phyloP scores from a whole-genome alignment of 1,284 basidiomycete genomes.

The Trichosporon sp. region DNA sequence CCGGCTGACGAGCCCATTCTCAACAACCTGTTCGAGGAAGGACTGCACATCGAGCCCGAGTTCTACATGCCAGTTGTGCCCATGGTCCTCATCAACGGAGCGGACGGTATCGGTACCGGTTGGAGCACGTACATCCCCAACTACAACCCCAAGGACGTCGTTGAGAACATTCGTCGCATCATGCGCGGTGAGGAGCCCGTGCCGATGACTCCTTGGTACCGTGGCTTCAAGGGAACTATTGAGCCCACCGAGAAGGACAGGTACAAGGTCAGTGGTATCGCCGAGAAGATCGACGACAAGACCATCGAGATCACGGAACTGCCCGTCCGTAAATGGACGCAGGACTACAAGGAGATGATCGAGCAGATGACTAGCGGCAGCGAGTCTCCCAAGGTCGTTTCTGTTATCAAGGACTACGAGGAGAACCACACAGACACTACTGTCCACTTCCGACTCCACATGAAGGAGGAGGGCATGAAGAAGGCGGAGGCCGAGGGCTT shows the following conservation, averaged over 20 bases:
- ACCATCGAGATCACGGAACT: slow-evolving; percentile 94
- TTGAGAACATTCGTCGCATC: slow-evolving; percentile 76
- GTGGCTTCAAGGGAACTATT: slow-evolving; percentile 84
- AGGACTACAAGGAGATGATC: slow-evolving; percentile 82
- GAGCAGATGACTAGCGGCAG: slow-evolving; percentile 58
- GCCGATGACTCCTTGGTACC: slow-evolving; percentile 94
- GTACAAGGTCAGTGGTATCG: slow-evolving; percentile 76
- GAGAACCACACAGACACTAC: slow-evolving; percentile 91
- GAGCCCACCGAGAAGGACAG: slow-evolving; percentile 74
- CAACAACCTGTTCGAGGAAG: slow-evolving; percentile 81
- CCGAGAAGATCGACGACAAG: slow-evolving; percentile 72
- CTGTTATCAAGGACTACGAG: slow-evolving; percentile 75
- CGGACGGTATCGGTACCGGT: slow-evolving; percentile 96
- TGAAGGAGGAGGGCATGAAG: slow-evolving; percentile 70
- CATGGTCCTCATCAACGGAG: slow-evolving; percentile 85
- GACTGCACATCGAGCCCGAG: slow-evolving; percentile 82
- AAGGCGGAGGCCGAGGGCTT: slow-evolving; percentile 86
- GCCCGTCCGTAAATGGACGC: slow-evolving; percentile 93
- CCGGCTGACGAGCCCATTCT: slow-evolving; percentile 79
- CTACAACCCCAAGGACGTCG: slow-evolving; percentile 88
- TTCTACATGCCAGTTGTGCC: slow-evolving; percentile 91
- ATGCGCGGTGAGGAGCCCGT: slow-evolving; percentile 81
- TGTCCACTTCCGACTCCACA: slow-evolving; percentile 82
- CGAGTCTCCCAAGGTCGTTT: slow-evolving; percentile 57
- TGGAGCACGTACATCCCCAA: slow-evolving; percentile 94